Evolutionary conservation across 192 early-diverging fungal species (phyloP).

Genomic region (Coemansia sp.): DNA sequence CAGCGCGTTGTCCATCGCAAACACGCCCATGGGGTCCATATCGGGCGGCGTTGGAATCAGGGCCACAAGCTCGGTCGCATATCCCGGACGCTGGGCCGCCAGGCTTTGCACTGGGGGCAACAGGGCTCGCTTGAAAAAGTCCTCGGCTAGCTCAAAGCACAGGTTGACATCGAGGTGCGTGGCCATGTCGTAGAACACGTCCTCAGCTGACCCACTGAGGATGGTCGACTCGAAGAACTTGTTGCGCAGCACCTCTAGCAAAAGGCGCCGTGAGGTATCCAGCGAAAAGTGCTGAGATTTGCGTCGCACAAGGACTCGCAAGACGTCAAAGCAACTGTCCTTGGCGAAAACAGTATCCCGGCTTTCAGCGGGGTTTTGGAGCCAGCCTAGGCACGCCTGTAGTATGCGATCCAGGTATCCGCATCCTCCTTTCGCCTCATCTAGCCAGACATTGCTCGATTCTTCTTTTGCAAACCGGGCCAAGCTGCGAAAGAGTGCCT

Average conservation of each 20-base stretch:
- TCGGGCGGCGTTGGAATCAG: slow-evolving; percentile 14
- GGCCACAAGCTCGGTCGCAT: slow-evolving; percentile 15
- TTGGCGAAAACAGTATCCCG: slow-evolving; percentile 49
- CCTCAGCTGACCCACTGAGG: slow-evolving; percentile 50
- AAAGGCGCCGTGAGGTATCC: slow-evolving; percentile 29
- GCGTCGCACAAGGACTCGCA: slow-evolving; percentile 49
- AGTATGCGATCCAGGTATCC: slow-evolving; percentile 42
- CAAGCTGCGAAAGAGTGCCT: slow-evolving; percentile 46
- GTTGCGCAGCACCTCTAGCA: slow-evolving; percentile 49
- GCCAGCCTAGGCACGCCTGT: slow-evolving; percentile 41
- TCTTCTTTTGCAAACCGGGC: slow-evolving; percentile 54
- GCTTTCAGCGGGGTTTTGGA: slow-evolving; percentile 42
- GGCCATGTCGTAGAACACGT: slow-evolving; percentile 50
- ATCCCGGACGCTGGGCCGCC: slow-evolving; percentile 19
- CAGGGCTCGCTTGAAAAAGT: slow-evolving; percentile 48
- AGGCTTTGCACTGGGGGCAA: slow-evolving; percentile 19
- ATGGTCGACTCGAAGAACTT: slow-evolving; percentile 50
- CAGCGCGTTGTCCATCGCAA: slow-evolving; percentile 51
- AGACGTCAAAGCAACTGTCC: slow-evolving; percentile 54
- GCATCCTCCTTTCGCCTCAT: slow-evolving; percentile 18
- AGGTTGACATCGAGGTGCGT: slow-evolving; percentile 38
- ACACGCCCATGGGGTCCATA: slow-evolving; percentile 47
- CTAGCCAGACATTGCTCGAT: slow-evolving; percentile 34
- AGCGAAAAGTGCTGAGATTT: slow-evolving; percentile 48
- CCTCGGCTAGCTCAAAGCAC: slow-evolving; percentile 45